phyloP scores from a whole-genome alignment of 2,329 filamentous ascomycete species.

The Zasmidium angulare region DNA sequence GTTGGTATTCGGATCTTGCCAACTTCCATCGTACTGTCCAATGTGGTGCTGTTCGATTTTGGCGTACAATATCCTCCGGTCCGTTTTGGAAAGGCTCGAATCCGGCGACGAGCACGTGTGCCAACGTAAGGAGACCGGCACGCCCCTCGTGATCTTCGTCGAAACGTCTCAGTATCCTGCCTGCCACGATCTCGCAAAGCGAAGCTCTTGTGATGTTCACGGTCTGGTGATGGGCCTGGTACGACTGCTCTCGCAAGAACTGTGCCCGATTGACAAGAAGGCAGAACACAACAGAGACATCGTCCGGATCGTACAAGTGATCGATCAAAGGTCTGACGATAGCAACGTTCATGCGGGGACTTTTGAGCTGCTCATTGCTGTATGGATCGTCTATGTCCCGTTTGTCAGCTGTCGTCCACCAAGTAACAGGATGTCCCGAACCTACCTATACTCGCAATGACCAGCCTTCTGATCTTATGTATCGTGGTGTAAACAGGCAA shows the following conservation, averaged over 20 bases:
- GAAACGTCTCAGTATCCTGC: constrained; percentile 73
- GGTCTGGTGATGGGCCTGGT: constrained; percentile 74
- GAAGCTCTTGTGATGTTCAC: constrained; percentile 76
- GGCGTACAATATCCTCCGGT: constrained; percentile 62
- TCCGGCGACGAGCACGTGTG: constrained; percentile 77
- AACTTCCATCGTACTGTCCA: constrained; percentile 45
- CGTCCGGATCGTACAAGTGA: constrained; percentile 74
- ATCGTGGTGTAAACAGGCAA: constrained; percentile 77
- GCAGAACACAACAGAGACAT: constrained; percentile 82
- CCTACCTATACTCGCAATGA: constrained; percentile 49
- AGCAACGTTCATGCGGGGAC: constrained; percentile 77
- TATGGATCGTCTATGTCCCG: constrained; percentile 57
- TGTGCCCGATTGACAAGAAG: constrained; percentile 78
- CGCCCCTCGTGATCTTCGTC: constrained; percentile 74
- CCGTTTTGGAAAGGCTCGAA: constrained; percentile 86
- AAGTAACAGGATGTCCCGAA: neutral
- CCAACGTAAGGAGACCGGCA: constrained; percentile 68
- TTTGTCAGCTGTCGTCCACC: constrained; percentile 7
- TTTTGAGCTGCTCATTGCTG: constrained; percentile 73
- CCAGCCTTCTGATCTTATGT: constrained; percentile 54
- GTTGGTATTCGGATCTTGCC: constrained; percentile 49
- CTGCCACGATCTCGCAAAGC: constrained; percentile 77
- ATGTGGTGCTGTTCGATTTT: constrained; percentile 51
- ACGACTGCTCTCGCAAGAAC: constrained; percentile 75
- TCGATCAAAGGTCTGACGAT: constrained; percentile 82